Evolutionary conservation across 2,329 filamentous ascomycete species (phyloP).

Genomic region (Hypoxylon sp.): DNA sequence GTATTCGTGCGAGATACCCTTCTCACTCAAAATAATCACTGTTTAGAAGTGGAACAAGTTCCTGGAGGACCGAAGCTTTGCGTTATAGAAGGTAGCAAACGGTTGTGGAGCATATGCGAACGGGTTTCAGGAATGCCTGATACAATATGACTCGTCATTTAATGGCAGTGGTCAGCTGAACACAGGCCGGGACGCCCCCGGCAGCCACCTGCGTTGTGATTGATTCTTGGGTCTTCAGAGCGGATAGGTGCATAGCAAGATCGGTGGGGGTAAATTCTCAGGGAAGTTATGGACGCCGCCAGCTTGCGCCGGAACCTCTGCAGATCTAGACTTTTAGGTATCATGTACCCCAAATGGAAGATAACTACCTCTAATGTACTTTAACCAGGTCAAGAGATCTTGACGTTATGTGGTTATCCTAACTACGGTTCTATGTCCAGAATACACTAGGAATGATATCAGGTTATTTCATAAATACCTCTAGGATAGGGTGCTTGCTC

Average conservation of each 20-base stretch:
- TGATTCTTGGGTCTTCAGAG: not conserved
- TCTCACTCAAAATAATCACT: not conserved
- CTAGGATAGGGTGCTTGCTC: not conserved
- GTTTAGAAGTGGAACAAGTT: not conserved
- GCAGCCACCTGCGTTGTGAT: not conserved
- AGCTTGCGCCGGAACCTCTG: not conserved
- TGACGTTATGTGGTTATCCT: too few species aligned
- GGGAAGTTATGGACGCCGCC: not conserved
- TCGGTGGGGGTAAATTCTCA: not conserved
- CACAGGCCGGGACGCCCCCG: not conserved
- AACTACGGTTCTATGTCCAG: too few species aligned
- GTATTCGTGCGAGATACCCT: not conserved
- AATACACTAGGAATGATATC: too few species aligned
- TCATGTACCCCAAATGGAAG: too few species aligned
- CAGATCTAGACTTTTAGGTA: too few species aligned
- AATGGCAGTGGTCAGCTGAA: not conserved
- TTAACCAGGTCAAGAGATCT: too few species aligned
- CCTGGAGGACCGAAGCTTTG: not conserved
- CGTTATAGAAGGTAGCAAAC: not conserved
- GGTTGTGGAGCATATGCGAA: not conserved
- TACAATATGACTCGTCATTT: not conserved
- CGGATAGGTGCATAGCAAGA: not conserved
- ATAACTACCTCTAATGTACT: too few species aligned
- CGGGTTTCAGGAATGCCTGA: not conserved
- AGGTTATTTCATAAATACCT: not conserved